These are phyloP conservation scores for Groenewaldozyma salmanticensis DNA, from an alignment of 805 yeast species.

Conservation along the genomic window DNA sequence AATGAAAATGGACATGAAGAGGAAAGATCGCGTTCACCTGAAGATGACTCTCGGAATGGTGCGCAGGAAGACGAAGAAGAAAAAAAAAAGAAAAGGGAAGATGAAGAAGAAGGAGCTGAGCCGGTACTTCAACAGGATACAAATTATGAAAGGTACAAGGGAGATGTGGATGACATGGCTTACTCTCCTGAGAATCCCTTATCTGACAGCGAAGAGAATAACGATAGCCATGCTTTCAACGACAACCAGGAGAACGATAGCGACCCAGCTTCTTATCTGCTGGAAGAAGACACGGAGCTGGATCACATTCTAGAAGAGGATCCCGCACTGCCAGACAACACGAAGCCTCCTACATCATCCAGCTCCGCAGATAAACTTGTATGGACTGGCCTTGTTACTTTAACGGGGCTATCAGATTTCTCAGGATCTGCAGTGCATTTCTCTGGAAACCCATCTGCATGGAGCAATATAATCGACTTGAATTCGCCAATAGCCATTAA, in stretches of 20 bases:
- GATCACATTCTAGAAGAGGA: constrained; percentile 22
- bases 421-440: constrained; percentile 32
- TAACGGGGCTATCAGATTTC: constrained; percentile 42
- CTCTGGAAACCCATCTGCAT: constrained; percentile 18
- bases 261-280: constrained; percentile 2
- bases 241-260: background rate
- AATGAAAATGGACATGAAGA: constrained; percentile 6
- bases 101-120: constrained; percentile 8
- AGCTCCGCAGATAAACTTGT: constrained; percentile 5
- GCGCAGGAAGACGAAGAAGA: constrained; percentile 16
- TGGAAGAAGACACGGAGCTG: constrained; percentile 29
- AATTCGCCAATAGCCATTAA: constrained; percentile 36
- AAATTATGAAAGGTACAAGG: constrained; percentile 6
- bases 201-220: constrained; percentile 1
- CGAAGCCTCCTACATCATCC: background rate
- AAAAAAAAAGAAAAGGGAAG: constrained; percentile 12
- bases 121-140: constrained; percentile 1
- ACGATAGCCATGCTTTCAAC: background rate
- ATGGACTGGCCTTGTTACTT: constrained; percentile 31
- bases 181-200: constrained; percentile 12
- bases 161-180: constrained; percentile 12
- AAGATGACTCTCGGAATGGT: background rate
- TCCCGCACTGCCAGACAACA: background rate
- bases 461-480: constrained; percentile 18
- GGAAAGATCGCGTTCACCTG: background rate